Evolutionary conservation across 805 yeast species (phyloP), one percentile per base, ranked within the genome.

Genomic region (Cyberlindnera maclurae): DNA sequence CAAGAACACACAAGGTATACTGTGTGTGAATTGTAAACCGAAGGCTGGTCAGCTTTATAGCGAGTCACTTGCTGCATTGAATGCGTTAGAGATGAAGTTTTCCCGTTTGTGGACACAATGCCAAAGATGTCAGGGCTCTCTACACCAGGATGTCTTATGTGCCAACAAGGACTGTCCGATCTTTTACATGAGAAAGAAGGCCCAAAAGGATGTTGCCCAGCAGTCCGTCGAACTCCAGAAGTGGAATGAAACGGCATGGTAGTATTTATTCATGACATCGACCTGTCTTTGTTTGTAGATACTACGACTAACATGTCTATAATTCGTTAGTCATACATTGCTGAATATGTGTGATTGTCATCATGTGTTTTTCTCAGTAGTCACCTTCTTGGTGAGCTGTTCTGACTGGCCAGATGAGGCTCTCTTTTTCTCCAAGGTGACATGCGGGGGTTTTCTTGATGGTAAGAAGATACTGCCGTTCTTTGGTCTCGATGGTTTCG

Each of bases 101-200:
- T 79, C 95, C 3, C 69, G 94, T 47, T 64, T 93, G 45, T 93
- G 99, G 99, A 90, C 97, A 0, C 95, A 93, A 57, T 94, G 99
- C 59, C 99, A 93, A 64, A 68, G 97, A 42, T 93, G 98, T 60
- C 97, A 94, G 52, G 97, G 97, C 0, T 84, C 93, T 18, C 65
- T 94, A 39, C 97, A 93, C 53, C 96, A 88, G 61, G 97, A 93
- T 51, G 97, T 93, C 4, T 67, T 90, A 17, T 93, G 99, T 60
- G 80, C 96, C 0, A 87, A 90, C 49, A 88, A 89, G 49, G 97
- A 93, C 60, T 93, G 99, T 64, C 96, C 97, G 2, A 93, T 93
- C 28, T 93, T 93, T 55, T 93, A 93, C 59, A 93, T 93, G 98
- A 72, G 99, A 55, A 89, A 64, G 31, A 67, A 67, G 43, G 67